Percentiles rank a stretch among this genome's conserved stretches.
Conservation (phyloP, 1,284 basidiomycete genomes). For the Tilletia setariae region DNA sequence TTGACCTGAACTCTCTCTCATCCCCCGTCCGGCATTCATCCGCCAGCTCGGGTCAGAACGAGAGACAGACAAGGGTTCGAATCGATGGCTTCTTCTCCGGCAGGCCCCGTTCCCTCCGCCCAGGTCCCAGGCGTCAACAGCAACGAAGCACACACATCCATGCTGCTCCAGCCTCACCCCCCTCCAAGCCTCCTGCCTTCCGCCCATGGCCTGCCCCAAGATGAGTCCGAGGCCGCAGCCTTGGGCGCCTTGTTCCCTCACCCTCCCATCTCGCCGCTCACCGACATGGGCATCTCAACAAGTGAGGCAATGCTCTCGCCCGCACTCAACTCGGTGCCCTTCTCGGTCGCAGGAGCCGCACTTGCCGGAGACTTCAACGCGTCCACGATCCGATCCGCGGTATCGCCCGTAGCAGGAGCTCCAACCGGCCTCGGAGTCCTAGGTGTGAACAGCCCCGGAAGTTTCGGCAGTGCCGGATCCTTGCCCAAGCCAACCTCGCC, state of each 20-base stretch:
- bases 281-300: constrained; percentile 3
- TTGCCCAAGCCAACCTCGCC: not conserved
- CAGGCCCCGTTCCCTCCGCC: too few species aligned
- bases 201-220: not conserved
- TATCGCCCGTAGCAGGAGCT: not conserved
- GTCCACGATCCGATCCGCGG: too few species aligned
- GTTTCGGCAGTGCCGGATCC: too few species aligned
- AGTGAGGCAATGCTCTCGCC: not conserved
- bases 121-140: too few species aligned
- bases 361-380: not conserved
- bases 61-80: too few species aligned
- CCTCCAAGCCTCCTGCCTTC: not conserved
- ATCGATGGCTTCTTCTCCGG: too few species aligned
- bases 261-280: not conserved
- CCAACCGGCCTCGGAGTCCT: not conserved
- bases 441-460: not conserved
- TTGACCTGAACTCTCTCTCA: too few species aligned
- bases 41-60: too few species aligned
- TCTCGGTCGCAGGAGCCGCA: not conserved
- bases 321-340: constrained; percentile 1
- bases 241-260: not conserved
- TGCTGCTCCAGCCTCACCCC: not conserved
- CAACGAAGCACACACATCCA: too few species aligned
- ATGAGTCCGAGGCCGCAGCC: not conserved
- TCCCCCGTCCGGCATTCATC: too few species aligned